Evolutionary conservation across 352 stramenopile species (phyloP).

Genomic region (Globisporangium spiculum): DNA sequence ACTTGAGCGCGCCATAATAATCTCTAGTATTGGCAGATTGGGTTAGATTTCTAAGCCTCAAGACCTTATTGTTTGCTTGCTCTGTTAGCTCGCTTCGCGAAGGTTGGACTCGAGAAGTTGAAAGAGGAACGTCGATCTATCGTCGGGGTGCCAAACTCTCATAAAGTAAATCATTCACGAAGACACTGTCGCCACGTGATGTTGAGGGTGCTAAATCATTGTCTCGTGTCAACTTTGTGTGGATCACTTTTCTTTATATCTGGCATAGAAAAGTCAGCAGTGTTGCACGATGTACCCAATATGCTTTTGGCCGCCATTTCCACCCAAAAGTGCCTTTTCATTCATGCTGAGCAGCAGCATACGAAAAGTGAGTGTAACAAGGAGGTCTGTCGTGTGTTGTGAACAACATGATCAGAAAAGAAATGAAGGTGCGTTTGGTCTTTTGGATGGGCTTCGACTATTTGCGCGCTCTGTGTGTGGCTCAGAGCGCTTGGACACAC

Average conservation of each 20-base stretch:
- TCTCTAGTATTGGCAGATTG: too few species aligned
- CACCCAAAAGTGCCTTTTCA: not conserved
- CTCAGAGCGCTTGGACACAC: not conserved
- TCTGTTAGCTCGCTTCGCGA: too few species aligned
- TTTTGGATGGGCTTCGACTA: not conserved
- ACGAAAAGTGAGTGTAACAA: not conserved
- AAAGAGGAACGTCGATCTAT: not conserved
- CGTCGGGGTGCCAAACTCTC: not conserved
- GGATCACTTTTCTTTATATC: not conserved
- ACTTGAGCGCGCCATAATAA: not conserved
- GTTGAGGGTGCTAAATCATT: not conserved
- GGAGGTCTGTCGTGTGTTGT: not conserved
- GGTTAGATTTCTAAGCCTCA: too few species aligned
- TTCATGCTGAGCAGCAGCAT: not conserved
- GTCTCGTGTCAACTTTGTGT: not conserved
- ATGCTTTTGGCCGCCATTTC: not conserved
- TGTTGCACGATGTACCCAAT: not conserved
- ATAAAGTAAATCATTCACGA: not conserved
- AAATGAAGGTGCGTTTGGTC: not conserved
- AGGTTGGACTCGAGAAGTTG: not conserved
- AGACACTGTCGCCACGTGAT: not conserved
- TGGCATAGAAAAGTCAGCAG: not conserved
- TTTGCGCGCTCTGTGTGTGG: not conserved
- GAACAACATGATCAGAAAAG: not conserved
- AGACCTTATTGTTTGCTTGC: too few species aligned